A percentile compares a stretch with the other conserved stretches of the same genome.
phyloP scores from a whole-genome alignment of 768 basidiomycete species.

The Candolleomyces eurysporus region DNA sequence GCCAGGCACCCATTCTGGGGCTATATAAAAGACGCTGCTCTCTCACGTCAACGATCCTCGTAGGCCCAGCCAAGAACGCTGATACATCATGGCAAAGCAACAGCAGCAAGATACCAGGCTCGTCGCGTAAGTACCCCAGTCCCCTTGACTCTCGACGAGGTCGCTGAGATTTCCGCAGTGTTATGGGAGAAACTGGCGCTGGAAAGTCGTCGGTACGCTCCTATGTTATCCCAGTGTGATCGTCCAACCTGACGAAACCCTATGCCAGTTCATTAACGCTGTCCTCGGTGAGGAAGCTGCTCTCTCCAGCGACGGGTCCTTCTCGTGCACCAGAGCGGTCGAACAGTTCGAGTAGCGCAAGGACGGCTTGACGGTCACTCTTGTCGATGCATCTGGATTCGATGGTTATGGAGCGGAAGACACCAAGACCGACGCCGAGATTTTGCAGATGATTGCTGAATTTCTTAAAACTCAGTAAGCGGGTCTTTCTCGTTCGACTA shows the following conservation, averaged over 20 bases:
- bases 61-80: too few species aligned
- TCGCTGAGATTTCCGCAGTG: neutral
- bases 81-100: too few species aligned
- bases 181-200: conserved; percentile 2
- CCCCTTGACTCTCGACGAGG: too few species aligned
- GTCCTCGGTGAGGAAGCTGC: neutral
- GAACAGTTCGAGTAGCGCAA: too few species aligned
- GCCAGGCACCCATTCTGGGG: too few species aligned
- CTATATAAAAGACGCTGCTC: too few species aligned
- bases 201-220: conserved; percentile 3
- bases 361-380: neutral
- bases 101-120: too few species aligned
- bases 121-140: too few species aligned
- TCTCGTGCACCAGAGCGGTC: neutral
- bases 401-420: neutral
- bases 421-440: neutral
- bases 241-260: neutral
- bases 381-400: conserved; percentile 3
- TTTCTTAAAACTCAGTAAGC: conserved; percentile 11
- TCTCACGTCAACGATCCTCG: too few species aligned
- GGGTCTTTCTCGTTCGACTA: too few species aligned
- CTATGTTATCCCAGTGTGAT: neutral
- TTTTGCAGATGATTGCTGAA: conserved; percentile 8
- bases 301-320: neutral
- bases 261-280: conserved; percentile 5